Conservation (phyloP, 371 early-diverging fungal species). For the Mucor plumbeus region DNA sequence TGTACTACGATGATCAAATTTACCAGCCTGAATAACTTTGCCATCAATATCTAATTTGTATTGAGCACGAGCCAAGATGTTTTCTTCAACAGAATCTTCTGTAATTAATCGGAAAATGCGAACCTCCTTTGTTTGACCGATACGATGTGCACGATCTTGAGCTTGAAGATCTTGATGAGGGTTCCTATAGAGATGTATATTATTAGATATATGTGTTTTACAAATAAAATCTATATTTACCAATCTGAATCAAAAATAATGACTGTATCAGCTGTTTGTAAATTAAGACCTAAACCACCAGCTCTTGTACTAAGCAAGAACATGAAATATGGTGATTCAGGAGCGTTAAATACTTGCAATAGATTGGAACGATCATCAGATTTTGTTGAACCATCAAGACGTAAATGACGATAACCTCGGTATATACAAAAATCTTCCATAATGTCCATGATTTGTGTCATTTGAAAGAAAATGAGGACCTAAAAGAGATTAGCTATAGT, state of each 20-base stretch:
- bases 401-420: conserved; percentile 81
- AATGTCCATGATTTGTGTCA: conserved; percentile 98
- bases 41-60: conserved; percentile 97
- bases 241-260: conserved; percentile 99
- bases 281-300: conserved; percentile 99
- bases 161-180: conserved; percentile 99
- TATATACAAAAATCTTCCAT: conserved; percentile 94
- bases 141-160: conserved; percentile 99
- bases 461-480: conserved; percentile 99
- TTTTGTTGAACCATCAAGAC: conserved; percentile 97
- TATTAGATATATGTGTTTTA: conserved; percentile 18
- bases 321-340: conserved; percentile 85
- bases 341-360: conserved; percentile 85
- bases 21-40: conserved; percentile 99
- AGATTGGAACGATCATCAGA: conserved; percentile 87
- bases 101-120: conserved; percentile 97
- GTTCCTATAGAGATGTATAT: conserved; percentile 62
- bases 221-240: conserved; percentile 31
- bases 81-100: conserved; percentile 96
- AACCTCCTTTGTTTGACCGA: conserved; percentile 99
- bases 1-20: conserved; percentile 96
- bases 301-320: conserved; percentile 99
- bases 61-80: conserved; percentile 95
- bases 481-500: neutral
- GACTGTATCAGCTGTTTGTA: conserved; percentile 99